Base-by-base conservation (phyloP, 2,329 filamentous ascomycete species). In the Sporothrix luriei region DNA sequence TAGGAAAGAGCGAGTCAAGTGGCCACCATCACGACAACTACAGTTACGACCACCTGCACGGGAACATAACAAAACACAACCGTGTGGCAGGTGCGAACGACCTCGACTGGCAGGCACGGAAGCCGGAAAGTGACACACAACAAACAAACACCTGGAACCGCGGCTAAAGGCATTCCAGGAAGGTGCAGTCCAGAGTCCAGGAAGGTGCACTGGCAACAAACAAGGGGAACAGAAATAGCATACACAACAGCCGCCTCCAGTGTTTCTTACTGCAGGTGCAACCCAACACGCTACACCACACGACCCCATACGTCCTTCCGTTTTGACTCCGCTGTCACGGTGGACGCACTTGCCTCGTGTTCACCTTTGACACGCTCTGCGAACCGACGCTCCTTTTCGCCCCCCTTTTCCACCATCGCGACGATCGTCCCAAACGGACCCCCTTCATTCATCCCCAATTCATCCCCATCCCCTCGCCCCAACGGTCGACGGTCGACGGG, bases 61-160 rank as follows among this genome's bases (percentile, higher is more conserved):
- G 46, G 26, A 48, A 14, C 52, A 55, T 26, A n/a, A 65, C 62
- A 19, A 33, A 33, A 21, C 43, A 24, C 16, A n/a, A 38, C 1
- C 16, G 62, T 38, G 62, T 38, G 62, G 62, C 62, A 65, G 62
- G 62, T 51, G 62, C 62, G 16, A 65, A 26, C 46, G 46, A 38
- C 62, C 29, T n/a, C 62, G 33, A 33, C 6, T 33, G 19, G 52
- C 52, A 29, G 14, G 4, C 13, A 33, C 33, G 2, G 2, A 61
- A 29, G 19, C 33, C 33, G 5, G 33, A 64, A 64, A 48, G 33
- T 43, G 55, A n/a, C 55, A 59, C 55, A 26, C 59, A 64, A 24
- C 59, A 29, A 40, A 46, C 40, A 26, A 29, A 9, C 57, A 46
- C 43, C 46, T 51, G 43, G 62, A 65, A 65, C 46, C 43, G 62